Percentiles rank a stretch among this genome's conserved stretches.
phyloP scores from a whole-genome alignment of 306 rosid species.

The Prunus mongolica region DNA sequence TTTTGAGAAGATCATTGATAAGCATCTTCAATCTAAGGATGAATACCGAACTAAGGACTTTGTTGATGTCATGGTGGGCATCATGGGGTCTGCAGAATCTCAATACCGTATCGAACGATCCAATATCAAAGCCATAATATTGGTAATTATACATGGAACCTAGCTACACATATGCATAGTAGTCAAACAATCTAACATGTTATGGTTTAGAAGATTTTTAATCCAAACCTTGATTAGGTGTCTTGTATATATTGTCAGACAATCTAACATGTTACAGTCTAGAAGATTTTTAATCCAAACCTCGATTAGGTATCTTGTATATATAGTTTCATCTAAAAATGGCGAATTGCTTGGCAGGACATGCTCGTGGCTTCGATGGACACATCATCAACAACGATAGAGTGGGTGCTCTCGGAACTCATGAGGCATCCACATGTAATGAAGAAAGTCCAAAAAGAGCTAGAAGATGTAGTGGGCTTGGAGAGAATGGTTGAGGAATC shows the following conservation, averaged over 20 bases:
- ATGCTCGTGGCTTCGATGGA: background rate
- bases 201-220: background rate
- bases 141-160: constrained; percentile 3
- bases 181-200: no score
- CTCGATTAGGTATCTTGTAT: background rate
- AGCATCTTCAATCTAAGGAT: no score
- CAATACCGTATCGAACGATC: constrained; percentile 16
- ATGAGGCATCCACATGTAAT: background rate
- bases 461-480: no score
- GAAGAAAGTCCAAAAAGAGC: no score
- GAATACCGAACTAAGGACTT: constrained; percentile 11
- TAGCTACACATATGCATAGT: no score
- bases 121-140: constrained; percentile 27
- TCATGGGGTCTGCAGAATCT: constrained; percentile 19
- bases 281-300: no score
- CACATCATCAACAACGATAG: background rate
- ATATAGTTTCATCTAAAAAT: background rate
- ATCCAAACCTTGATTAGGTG: background rate
- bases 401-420: background rate
- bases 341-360: background rate
- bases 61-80: constrained; percentile 7
- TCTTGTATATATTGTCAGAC: no score
- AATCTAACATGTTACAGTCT: background rate
- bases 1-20: no score
- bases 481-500: no score